These are phyloP conservation scores for Effrenium voratum DNA, from an alignment of 73 alveolate species.

Conservation along the genomic window DNA sequence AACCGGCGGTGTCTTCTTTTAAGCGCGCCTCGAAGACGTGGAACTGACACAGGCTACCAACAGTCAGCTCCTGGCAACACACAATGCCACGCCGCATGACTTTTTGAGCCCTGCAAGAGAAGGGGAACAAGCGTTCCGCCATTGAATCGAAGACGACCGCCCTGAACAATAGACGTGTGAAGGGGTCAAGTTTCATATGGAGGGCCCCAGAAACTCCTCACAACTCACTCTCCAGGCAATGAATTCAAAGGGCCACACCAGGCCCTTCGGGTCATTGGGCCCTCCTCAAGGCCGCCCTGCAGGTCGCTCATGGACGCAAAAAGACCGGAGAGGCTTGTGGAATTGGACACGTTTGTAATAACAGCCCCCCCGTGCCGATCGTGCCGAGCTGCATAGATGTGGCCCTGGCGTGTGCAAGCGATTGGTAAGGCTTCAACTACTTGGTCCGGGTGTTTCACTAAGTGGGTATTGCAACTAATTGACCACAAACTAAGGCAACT, in stretches of 20 bases:
- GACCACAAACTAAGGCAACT: no score
- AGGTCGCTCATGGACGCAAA: constrained; percentile 26
- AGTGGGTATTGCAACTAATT: neutral
- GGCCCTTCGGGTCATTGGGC: neutral
- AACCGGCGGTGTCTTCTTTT: no score
- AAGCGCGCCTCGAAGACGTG: no score
- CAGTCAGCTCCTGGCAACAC: neutral
- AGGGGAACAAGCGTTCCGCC: no score
- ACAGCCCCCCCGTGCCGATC: neutral
- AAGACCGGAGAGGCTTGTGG: neutral
- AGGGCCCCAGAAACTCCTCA: no score
- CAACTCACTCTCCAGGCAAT: no score
- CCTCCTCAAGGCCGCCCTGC: constrained; percentile 62
- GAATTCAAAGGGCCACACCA: neutral
- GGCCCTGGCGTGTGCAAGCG: neutral
- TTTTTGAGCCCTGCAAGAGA: no score
- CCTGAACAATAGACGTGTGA: no score
- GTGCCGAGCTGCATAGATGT: neutral
- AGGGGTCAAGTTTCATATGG: no score
- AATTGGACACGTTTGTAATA: neutral
- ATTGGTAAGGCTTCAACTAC: neutral
- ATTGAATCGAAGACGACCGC: no score
- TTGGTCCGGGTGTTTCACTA: neutral
- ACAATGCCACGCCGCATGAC: no score
- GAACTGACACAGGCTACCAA: constrained; percentile 26